Percentiles rank a stretch among this genome's conserved stretches.
Evolutionary conservation across 371 early-diverging fungal species (phyloP).

Genomic region (Mycotypha africana): DNA sequence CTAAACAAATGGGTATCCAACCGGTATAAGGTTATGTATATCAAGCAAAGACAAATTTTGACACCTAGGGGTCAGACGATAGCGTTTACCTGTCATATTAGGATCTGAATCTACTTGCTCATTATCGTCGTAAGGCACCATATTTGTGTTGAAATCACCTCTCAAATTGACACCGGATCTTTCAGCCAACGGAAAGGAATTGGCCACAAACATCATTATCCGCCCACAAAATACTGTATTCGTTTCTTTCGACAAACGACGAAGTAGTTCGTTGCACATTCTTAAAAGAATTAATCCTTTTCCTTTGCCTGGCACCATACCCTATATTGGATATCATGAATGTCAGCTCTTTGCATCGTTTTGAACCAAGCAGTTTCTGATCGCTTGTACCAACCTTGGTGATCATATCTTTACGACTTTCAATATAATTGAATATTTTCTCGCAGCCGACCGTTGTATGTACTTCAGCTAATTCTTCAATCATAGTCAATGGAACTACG

Average conservation of each 20-base stretch:
- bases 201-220: constrained; percentile 76
- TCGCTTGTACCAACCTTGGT: constrained; percentile 58
- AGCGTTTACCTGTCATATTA: constrained; percentile 30
- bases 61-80: too few species aligned
- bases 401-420: constrained; percentile 45
- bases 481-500: constrained; percentile 41
- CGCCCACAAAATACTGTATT: constrained; percentile 81
- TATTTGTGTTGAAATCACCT: constrained; percentile 76
- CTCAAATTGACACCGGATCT: constrained; percentile 78
- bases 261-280: constrained; percentile 78
- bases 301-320: constrained; percentile 67
- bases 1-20: constrained; percentile 14
- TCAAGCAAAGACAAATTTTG: too few species aligned
- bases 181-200: constrained; percentile 75
- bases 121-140: constrained; percentile 48
- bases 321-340: too few species aligned
- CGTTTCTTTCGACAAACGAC: constrained; percentile 73
- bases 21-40: too few species aligned
- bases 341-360: too few species aligned
- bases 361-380: too few species aligned
- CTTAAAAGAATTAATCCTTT: constrained; percentile 79
- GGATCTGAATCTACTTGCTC: constrained; percentile 44
- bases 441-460: constrained; percentile 59
- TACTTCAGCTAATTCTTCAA: constrained; percentile 66
- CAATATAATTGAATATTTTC: constrained; percentile 61